A percentile compares a stretch with the other conserved stretches of the same genome.
Evolutionary conservation across 371 early-diverging fungal species (phyloP).

Genomic region (Mortierella polycephala): DNA sequence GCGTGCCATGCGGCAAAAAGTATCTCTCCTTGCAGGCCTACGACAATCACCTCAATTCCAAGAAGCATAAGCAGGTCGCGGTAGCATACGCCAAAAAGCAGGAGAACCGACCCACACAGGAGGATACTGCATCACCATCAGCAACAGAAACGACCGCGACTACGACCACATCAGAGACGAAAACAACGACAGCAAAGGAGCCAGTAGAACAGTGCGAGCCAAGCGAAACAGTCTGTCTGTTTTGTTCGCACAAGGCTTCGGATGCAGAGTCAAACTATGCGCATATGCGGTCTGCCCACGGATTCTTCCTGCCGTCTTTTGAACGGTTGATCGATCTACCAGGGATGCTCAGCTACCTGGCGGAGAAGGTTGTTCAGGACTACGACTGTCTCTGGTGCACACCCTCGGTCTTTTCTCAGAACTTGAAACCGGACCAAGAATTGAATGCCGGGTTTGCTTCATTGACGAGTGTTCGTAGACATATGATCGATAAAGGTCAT

Average conservation of each 20-base stretch:
- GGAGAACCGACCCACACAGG: conserved; percentile 11
- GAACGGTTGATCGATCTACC: conserved; percentile 67
- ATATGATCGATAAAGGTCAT: conserved; percentile 78
- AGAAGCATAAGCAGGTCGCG: conserved; percentile 68
- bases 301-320: conserved; percentile 74
- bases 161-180: not conserved
- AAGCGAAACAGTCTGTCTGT: conserved; percentile 56
- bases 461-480: conserved; percentile 67
- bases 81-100: conserved; percentile 39
- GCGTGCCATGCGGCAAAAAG: conserved; percentile 60
- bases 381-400: conserved; percentile 73
- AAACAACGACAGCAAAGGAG: conserved; percentile 11
- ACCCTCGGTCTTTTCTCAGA: conserved; percentile 41
- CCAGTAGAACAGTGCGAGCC: conserved; percentile 33
- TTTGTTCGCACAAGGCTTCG: conserved; percentile 46
- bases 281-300: conserved; percentile 71
- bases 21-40: conserved; percentile 70
- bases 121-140: conserved; percentile 5
- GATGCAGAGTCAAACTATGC: conserved; percentile 56
- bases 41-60: conserved; percentile 66
- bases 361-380: conserved; percentile 67
- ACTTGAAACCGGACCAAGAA: conserved; percentile 45
- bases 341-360: conserved; percentile 69
- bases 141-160: not conserved
- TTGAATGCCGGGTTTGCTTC: conserved; percentile 54